phyloP scores from a whole-genome alignment of 1,139 yeast species.

The Pichia sp. region DNA sequence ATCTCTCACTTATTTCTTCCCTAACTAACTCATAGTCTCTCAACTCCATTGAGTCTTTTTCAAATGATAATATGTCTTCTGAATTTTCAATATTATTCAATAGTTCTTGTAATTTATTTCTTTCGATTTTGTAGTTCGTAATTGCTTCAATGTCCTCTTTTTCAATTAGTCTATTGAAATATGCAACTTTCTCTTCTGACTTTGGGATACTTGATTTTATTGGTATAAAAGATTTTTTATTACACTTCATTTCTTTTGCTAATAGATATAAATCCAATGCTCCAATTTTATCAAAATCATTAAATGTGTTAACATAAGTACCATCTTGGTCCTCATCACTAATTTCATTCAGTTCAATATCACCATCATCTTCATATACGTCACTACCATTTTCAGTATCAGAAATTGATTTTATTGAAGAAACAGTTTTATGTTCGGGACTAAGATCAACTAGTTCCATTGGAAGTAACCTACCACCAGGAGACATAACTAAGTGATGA shows the following conservation, averaged over 20 bases:
- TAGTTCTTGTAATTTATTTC: constrained; percentile 7
- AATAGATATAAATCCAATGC: constrained; percentile 19
- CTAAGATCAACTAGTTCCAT: constrained; percentile 20
- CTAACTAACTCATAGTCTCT: constrained; percentile 30
- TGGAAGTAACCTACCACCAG: constrained; percentile 25
- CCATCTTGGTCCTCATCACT: background rate
- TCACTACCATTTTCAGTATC: background rate
- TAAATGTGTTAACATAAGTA: background rate
- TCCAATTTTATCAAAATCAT: constrained; percentile 17
- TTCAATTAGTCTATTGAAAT: constrained; percentile 10
- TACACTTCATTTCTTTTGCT: constrained; percentile 12
- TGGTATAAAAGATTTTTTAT: background rate
- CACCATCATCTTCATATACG: background rate
- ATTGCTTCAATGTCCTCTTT: constrained; percentile 6
- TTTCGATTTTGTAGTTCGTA: constrained; percentile 8
- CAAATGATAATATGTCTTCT: constrained; percentile 13
- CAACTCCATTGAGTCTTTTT: constrained; percentile 28
- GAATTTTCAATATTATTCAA: constrained; percentile 6
- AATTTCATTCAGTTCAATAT: background rate
- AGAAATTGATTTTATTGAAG: constrained; percentile 9
- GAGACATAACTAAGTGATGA: constrained; percentile 27
- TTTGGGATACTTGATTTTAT: background rate
- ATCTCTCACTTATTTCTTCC: constrained; percentile 23
- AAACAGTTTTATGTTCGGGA: constrained; percentile 5
- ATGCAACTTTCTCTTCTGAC: constrained; percentile 5